These are phyloP conservation scores for Paraphoma chrysanthemicola DNA, from an alignment of 2,329 filamentous ascomycete species.

Conservation along the genomic window DNA sequence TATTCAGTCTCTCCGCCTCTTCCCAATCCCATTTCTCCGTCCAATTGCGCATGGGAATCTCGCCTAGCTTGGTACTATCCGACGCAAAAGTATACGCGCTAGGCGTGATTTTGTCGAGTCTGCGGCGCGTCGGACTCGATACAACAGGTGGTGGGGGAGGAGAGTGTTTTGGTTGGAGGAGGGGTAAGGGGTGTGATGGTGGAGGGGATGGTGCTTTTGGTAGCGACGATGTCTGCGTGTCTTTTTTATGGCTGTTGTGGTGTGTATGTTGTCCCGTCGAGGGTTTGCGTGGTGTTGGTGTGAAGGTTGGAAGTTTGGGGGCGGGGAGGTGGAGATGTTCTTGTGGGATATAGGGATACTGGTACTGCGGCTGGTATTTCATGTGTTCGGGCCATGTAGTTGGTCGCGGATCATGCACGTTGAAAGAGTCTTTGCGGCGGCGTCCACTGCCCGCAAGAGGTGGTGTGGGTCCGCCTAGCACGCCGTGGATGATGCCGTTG, in stretches of 20 bases:
- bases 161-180: neutral
- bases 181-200: conserved; percentile 3
- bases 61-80: conserved; percentile 56
- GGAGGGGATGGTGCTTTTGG: conserved; percentile 9
- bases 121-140: conserved; percentile 17
- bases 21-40: conserved; percentile 52
- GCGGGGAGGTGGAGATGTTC: conserved; percentile 20
- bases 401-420: conserved; percentile 23
- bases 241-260: neutral
- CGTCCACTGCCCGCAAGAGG: conserved; percentile 10
- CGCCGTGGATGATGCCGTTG: conserved; percentile 14
- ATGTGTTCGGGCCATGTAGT: conserved; percentile 29
- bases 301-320: conserved; percentile 20
- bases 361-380: conserved; percentile 6
- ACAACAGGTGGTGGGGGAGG: conserved; percentile 3
- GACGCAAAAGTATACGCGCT: conserved; percentile 54
- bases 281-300: conserved; percentile 15
- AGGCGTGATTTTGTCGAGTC: conserved; percentile 45
- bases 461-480: conserved; percentile 11
- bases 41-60: conserved; percentile 57
- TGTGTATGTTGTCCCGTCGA: conserved; percentile 9
- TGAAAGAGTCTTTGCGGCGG: conserved; percentile 29
- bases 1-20: conserved; percentile 51
- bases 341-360: conserved; percentile 10
- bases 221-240: no score